Percentiles rank a stretch among this genome's conserved stretches.
These are phyloP conservation scores for Pseudogymnoascus sp. DNA, from an alignment of 2,329 filamentous ascomycete species.

Conservation along the genomic window DNA sequence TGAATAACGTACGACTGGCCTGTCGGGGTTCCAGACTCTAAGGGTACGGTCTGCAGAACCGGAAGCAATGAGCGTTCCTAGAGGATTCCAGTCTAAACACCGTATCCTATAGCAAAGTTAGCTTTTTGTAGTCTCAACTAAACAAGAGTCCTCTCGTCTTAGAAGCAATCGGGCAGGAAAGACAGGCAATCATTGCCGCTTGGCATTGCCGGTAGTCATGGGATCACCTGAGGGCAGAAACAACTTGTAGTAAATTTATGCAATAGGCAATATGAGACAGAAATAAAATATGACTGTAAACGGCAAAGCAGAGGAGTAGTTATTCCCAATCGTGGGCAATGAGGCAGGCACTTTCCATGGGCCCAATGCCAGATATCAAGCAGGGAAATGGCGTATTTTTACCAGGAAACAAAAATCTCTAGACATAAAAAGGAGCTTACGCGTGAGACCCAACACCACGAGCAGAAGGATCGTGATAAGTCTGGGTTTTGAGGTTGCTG, in stretches of 20 bases:
- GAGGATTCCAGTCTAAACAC: constrained; percentile 81
- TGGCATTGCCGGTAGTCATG: not conserved
- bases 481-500: constrained; percentile 59
- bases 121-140: not conserved
- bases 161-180: not conserved
- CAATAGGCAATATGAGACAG: not conserved
- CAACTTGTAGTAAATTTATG: too few relatives aligned
- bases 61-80: constrained; percentile 76
- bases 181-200: not conserved
- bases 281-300: not conserved
- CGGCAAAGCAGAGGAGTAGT: not conserved
- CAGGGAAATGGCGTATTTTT: not conserved
- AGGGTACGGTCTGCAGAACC: constrained; percentile 64
- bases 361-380: not conserved
- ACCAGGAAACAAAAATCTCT: not conserved
- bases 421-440: constrained; percentile 35
- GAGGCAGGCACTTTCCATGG: not conserved
- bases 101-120: constrained; percentile 49
- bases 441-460: constrained; percentile 49
- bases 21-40: constrained; percentile 76
- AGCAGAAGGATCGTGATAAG: constrained; percentile 56
- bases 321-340: not conserved
- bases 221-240: not conserved
- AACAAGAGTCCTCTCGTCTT: not conserved
- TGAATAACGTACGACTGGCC: constrained; percentile 63